Evolutionary conservation across 306 rosid species (phyloP), one percentile per base, ranked within the genome.

Genomic region (Citrullus mucosospermus): DNA sequence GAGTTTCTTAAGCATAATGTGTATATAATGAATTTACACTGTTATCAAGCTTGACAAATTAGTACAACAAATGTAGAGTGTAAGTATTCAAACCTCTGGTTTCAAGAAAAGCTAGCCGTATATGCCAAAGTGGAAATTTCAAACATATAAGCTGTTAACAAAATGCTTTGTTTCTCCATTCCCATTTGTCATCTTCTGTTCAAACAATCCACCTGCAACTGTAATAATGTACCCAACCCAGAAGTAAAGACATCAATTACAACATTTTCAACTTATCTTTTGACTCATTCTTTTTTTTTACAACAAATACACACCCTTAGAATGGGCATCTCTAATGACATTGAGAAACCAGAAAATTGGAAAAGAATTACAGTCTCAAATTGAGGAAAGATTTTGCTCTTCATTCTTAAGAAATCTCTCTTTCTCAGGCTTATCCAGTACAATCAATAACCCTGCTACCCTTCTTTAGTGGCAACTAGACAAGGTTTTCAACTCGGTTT

Each of bases 281-380:
- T 25, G 53, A 62, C 53, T 81, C 60, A 53, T 62, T 66, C 50
- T 80, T 76, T 25, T 4, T 75, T 70, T 82, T 83, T 85, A 86
- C 90, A 91, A 81, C 84, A 80, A 85, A 90, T 85, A 53, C 78
- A 88, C 90, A 86, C 82, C 88, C 81, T 79, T 74, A 53, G 48
- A 54, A 74, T 51, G 85, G 85, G 81, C 78, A 86, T 71, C 70
- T 79, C 82, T 67, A 71, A 65, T 48, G 36, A 77, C 34, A 30
- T 41, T 67, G 71, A 80, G 63, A 83, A 86, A 78, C 59, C 66
- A 34, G 59, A 71, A 73, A 77, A 60, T 6, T 34, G 84, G 82
- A 79, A 78, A 60, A 81, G 86, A 88, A 88, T 85, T 81, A 83
- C 80, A 81, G 82, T 80, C 89, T 83, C 86, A 78, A 84, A 78